Base-by-base conservation (phyloP, 345 rosid species). In the Dipteronia dyeriana region DNA sequence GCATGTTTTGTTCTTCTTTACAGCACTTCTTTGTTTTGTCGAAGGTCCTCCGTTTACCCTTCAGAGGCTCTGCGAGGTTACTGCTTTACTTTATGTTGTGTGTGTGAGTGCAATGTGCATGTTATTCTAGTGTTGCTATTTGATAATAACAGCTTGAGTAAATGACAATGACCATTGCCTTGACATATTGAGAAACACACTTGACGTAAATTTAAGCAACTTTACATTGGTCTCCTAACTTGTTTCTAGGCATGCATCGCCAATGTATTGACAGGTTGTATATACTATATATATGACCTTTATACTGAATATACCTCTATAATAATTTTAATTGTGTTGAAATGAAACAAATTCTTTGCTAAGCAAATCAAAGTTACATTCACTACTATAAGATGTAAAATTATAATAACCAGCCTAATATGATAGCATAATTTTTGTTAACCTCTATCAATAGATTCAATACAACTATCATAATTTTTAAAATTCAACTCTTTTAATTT, bases 41-140 rank as follows among this genome's bases (percentile, higher is more conserved):
- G 94, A 91, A 78, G 98, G 99, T 65, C 99, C 99, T 64, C 99
- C 99, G 57, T 95, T 95, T 86, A 95, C 99, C 43, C 84, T 95
- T 76, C 98, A 95, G 79, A 93, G 99, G 83, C 88, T 95, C 34
- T 91, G 98, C 51, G 98, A 95, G 97, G 99, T 93, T 73, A 79
- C 81, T 81, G 23, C 41, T 63, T 45, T 53, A 14, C 43, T 65
- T 34, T 65, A 9, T 65, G 66, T 61, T 12, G 1, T 20, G 39
- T 53, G 38, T 17, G n/a, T 31, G 38, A 34, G 20, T 71, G 38
- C 7, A 34, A 34, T 34, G 5, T 53, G 19, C 43, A 17, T 9
- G 38, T 19, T 26, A 23, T 54, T 71, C 22, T 19, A 57, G 38
- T 26, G 4, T 20, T 14, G 59, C 38, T 10, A 0, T 17, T 66